Evolutionary conservation across 805 yeast genomes (phyloP).

Genomic region (Komagataella phaffii): DNA sequence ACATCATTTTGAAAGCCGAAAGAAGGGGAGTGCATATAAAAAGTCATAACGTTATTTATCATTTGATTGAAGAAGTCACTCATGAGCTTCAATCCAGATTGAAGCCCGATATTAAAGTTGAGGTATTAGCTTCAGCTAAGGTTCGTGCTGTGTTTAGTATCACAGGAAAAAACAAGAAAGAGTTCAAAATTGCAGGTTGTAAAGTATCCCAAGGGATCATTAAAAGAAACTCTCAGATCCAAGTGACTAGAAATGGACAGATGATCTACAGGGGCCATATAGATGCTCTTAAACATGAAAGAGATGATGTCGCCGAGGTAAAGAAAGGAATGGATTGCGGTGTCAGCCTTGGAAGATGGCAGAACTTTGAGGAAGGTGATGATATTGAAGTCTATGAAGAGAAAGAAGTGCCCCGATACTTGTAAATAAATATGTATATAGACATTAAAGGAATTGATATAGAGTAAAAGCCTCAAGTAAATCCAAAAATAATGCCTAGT

Average conservation of each 20-base stretch:
- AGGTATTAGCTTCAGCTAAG: constrained; percentile 51
- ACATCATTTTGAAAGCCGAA: constrained; percentile 44
- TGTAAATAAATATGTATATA: constrained; percentile 13
- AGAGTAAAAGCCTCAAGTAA: background rate
- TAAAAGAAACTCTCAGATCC: constrained; percentile 34
- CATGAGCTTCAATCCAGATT: constrained; percentile 44
- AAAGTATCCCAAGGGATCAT: constrained; percentile 60
- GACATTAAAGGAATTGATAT: background rate
- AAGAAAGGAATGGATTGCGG: constrained; percentile 91
- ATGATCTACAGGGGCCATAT: constrained; percentile 26
- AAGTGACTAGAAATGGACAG: constrained; percentile 35
- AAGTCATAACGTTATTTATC: constrained; percentile 72
- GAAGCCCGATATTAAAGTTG: constrained; percentile 53
- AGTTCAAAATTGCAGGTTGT: constrained; percentile 73
- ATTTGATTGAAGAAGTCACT: constrained; percentile 75
- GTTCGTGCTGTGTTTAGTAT: constrained; percentile 64
- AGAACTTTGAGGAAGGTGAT: constrained; percentile 64
- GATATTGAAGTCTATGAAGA: constrained; percentile 61
- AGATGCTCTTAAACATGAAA: constrained; percentile 65
- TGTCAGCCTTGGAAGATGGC: constrained; percentile 55
- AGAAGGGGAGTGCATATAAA: constrained; percentile 40
- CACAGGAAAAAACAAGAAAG: constrained; percentile 38
- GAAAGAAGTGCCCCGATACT: constrained; percentile 38
- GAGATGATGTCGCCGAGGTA: constrained; percentile 66
- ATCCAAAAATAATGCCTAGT: background rate